Base-by-base conservation (phyloP, 768 basidiomycete genomes). In the Butyriboletus loyo region DNA sequence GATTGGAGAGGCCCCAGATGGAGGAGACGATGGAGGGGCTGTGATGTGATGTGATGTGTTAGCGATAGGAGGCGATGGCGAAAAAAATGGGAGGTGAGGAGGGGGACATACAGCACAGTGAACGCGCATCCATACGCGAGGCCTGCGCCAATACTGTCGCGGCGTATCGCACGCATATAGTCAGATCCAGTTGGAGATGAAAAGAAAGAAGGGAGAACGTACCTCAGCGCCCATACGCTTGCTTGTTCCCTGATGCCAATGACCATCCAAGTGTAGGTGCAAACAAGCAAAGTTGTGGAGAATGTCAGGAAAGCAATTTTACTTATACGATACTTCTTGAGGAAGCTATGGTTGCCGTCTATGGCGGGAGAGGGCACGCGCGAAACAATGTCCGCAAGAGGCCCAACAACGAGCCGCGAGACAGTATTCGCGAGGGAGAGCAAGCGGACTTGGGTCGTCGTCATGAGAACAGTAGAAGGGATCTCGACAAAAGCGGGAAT, bases 211-310 rank as follows among this genome's bases (percentile, higher is more conserved):
- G 10, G 22, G 24, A 22, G 7, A 11, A 60, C 69, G 54, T 52
- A 86, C 87, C 87, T 89, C 46, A 91, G 68, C n/a, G 72, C 62
- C 89, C 87, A 89, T n/a, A 89, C 43, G 24, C 75, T 73, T 34
- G 70, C 73, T 57, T 80, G 81, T 3, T 77, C 74, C 40, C 67
- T 72, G 11, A 82, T 73, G 8, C 68, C 73, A 32, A 78, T 45
- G 25, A 73, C 76, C 72, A 79, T 81, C 80, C 83, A 89, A 14
- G 74, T 22, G 58, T 81, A 86, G 14, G 81, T 78, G 17, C 73
- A 58, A 7, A 69, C 71, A 25, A 90, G 75, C 4, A 85, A 49
- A 0, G 75, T 49, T 8, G 80, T 70, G 3, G 82, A 73, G 14
- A 73, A 70, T 7, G 77, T 63, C 4, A 90, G 66, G 69, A 91